Evolutionary conservation across 768 basidiomycete genomes (phyloP).

Genomic region (Cubamyces sp.): DNA sequence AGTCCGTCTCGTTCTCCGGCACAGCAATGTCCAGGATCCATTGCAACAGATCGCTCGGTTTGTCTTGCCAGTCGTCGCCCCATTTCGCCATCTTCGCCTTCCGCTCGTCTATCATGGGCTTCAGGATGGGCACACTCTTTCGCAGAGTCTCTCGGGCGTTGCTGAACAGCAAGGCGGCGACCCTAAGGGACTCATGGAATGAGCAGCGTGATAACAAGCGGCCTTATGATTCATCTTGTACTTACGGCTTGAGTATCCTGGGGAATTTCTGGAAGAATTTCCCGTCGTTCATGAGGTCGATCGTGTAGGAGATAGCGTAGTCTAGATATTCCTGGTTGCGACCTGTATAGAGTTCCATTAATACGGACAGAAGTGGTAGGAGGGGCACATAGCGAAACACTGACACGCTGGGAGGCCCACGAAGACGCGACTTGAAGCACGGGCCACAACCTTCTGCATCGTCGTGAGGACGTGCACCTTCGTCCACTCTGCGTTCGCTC

Average conservation of each 20-base stretch:
- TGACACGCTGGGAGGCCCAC: slow-evolving; percentile 40
- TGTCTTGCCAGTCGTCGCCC: slow-evolving; percentile 23
- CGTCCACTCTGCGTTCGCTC: slow-evolving; percentile 27
- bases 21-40: slow-evolving; percentile 49
- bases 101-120: slow-evolving; percentile 24
- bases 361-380: no score
- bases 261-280: slow-evolving; percentile 38
- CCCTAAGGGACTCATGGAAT: not conserved
- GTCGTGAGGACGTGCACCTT: slow-evolving; percentile 24
- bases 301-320: slow-evolving; percentile 38
- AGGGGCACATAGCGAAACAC: not conserved
- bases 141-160: not conserved
- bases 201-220: no score
- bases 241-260: slow-evolving; percentile 36
- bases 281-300: slow-evolving; percentile 31
- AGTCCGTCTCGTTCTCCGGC: slow-evolving; percentile 25
- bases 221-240: no score
- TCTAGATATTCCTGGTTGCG: slow-evolving; percentile 42
- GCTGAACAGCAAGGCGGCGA: slow-evolving; percentile 3
- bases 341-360: slow-evolving; percentile 33
- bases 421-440: slow-evolving; percentile 38
- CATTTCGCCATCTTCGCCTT: slow-evolving; percentile 8
- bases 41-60: slow-evolving; percentile 47
- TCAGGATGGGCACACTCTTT: slow-evolving; percentile 3
- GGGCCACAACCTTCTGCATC: slow-evolving; percentile 32